phyloP scores from a whole-genome alignment of 768 basidiomycete genomes.

The Lanmaoa pseudosensibilis region DNA sequence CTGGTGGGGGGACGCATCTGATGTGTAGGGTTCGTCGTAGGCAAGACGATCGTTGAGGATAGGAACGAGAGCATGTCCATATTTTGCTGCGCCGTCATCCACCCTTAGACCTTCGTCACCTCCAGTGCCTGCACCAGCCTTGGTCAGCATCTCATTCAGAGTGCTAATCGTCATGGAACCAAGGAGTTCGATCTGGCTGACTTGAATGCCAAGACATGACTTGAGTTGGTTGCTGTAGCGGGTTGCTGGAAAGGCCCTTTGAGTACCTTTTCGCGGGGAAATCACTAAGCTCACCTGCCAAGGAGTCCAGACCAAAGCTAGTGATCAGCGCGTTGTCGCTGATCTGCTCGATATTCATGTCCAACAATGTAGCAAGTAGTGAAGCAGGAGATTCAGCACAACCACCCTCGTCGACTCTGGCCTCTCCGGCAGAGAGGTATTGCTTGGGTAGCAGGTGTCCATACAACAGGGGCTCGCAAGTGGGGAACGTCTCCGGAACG shows the following conservation, averaged over 20 bases:
- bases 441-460: conserved; percentile 24
- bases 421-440: conserved; percentile 19
- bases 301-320: conserved; percentile 27
- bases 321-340: conserved; percentile 32
- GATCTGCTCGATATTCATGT: conserved; percentile 30
- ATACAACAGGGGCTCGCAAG: conserved; percentile 31
- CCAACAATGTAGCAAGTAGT: conserved; percentile 24
- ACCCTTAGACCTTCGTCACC: neutral
- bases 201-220: conserved; percentile 26
- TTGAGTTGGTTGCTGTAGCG: conserved; percentile 33
- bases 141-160: conserved; percentile 28
- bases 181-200: conserved; percentile 26
- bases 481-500: conserved; percentile 25
- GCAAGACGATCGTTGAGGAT: conserved; percentile 33
- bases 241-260: conserved; percentile 17
- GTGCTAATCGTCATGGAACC: conserved; percentile 24
- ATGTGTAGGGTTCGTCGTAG: conserved; percentile 32
- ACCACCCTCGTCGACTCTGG: conserved; percentile 11
- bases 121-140: conserved; percentile 13
- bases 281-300: conserved; percentile 20
- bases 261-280: neutral
- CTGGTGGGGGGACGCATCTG: conserved; percentile 28
- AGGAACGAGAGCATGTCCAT: conserved; percentile 30
- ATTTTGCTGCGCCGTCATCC: conserved; percentile 30
- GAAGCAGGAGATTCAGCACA: conserved; percentile 25